These are phyloP conservation scores for Picea abies DNA, from an alignment of 83 land plant species.

Conservation along the genomic window DNA sequence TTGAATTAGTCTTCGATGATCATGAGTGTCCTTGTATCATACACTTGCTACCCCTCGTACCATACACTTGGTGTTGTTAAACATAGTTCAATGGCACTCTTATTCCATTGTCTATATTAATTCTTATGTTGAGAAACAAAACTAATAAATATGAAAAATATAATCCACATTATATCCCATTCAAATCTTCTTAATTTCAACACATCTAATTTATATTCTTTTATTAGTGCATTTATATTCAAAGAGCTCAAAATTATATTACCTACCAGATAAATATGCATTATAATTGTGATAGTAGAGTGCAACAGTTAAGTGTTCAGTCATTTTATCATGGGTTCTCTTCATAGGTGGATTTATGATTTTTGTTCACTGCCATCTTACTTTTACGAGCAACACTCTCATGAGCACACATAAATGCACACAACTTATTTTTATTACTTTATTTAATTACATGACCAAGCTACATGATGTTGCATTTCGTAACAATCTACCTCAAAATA, in stretches of 20 bases:
- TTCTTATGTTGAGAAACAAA: neutral
- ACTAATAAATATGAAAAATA: neutral
- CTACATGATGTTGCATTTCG: too few species aligned
- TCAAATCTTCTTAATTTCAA: neutral
- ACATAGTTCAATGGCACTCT: neutral
- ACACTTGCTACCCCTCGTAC: neutral
- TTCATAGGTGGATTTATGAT: too few species aligned
- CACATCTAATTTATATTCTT: neutral
- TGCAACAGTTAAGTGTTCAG: neutral
- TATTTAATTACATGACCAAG: too few species aligned
- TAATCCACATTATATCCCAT: neutral
- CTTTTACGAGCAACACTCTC: too few species aligned
- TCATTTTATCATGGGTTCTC: too few species aligned
- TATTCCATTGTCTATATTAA: neutral
- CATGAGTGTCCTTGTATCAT: neutral
- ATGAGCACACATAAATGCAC: too few species aligned
- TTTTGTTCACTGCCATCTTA: too few species aligned
- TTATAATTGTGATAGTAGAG: neutral
- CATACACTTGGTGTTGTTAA: neutral
- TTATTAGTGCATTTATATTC: neutral
- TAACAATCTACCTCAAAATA: too few species aligned
- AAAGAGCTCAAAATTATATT: neutral
- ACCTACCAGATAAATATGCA: neutral
- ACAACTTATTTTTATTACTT: too few species aligned
- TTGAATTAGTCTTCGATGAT: conserved; percentile 8